Evolutionary conservation across 2,329 filamentous ascomycete genomes (phyloP).

Genomic region (Diaporthe aspalathi): DNA sequence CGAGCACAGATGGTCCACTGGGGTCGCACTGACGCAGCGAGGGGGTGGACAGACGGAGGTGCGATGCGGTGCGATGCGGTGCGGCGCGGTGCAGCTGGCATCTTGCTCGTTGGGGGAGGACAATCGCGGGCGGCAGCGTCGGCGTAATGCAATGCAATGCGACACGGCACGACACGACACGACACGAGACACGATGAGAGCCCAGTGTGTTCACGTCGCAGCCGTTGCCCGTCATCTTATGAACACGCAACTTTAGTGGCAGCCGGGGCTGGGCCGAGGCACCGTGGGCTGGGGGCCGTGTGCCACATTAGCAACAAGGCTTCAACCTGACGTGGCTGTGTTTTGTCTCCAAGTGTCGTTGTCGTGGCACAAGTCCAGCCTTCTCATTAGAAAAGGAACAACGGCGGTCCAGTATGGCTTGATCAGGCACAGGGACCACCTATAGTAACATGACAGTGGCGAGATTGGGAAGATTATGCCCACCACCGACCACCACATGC

Average conservation of each 20-base stretch:
- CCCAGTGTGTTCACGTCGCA: neutral
- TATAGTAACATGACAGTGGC: neutral
- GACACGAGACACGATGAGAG: neutral
- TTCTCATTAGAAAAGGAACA: neutral
- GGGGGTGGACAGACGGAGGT: no score
- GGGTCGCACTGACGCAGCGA: constrained; percentile 20
- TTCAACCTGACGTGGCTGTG: neutral
- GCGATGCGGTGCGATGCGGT: neutral
- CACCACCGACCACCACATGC: constrained; percentile 10
- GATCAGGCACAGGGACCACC: neutral
- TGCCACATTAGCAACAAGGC: neutral
- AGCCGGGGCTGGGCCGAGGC: constrained; percentile 1
- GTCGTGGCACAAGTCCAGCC: neutral
- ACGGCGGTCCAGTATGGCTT: neutral
- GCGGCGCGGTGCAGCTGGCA: constrained; percentile 6
- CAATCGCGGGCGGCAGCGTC: neutral
- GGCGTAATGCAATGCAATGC: neutral
- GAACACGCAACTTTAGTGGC: neutral
- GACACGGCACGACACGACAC: neutral
- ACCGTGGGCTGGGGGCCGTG: neutral
- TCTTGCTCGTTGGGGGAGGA: neutral
- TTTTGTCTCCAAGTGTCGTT: neutral
- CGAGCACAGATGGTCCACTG: constrained; percentile 13
- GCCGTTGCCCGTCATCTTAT: neutral
- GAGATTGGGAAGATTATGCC: constrained; percentile 18